Conservation (phyloP, 73 alveolate species). For the Paramecium bursaria region DNA sequence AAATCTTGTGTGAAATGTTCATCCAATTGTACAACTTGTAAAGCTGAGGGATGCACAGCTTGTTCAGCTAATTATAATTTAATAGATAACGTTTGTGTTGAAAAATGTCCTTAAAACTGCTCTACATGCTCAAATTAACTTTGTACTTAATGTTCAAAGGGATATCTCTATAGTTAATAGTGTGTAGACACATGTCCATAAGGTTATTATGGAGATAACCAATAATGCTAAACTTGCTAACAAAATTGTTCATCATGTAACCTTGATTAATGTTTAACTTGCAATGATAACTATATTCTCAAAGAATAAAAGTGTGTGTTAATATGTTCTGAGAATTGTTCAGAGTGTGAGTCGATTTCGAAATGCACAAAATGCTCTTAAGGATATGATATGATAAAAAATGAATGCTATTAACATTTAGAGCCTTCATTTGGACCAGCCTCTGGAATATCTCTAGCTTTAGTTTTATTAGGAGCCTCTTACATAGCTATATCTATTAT, state of each 20-base stretch:
- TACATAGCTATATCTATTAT: background rate
- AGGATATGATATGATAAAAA: background rate
- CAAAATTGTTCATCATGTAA: constrained; percentile 14
- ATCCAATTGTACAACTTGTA: background rate
- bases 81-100: background rate
- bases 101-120: background rate
- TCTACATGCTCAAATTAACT: background rate
- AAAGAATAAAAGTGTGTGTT: background rate
- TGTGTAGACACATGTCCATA: background rate
- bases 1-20: background rate
- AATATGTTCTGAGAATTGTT: background rate
- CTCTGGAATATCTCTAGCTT: background rate
- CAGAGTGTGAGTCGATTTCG: background rate
- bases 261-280: background rate
- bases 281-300: background rate
- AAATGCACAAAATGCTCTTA: background rate
- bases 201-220: background rate
- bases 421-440: constrained; percentile 14
- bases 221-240: background rate
- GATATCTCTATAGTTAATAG: background rate
- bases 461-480: background rate
- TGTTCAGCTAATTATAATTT: background rate
- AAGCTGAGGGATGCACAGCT: background rate
- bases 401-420: background rate
- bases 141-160: background rate